Evolutionary conservation across 768 basidiomycete genomes (phyloP).

Genomic region (Lactifluus subvellereus): DNA sequence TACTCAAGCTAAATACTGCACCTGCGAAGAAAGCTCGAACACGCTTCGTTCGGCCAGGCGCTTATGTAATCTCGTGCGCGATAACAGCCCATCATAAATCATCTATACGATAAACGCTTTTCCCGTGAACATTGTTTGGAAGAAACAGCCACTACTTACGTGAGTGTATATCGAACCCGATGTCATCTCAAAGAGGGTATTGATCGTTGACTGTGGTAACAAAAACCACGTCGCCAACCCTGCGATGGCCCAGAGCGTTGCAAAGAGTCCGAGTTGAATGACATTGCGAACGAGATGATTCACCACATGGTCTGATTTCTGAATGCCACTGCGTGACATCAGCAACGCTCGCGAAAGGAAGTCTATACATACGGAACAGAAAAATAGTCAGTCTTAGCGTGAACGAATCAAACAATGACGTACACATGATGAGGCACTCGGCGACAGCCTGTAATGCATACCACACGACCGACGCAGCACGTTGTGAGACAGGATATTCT

Average conservation of each 20-base stretch:
- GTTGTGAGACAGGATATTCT: not conserved
- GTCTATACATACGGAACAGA: not conserved
- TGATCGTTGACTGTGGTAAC: not conserved
- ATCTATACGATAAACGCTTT: not conserved
- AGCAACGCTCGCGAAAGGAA: constrained; percentile 1
- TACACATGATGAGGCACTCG: constrained; percentile 5
- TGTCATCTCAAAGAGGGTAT: not conserved
- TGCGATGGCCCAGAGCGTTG: not conserved
- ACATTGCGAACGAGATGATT: not conserved
- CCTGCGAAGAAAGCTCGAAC: not conserved
- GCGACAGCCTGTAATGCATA: not conserved
- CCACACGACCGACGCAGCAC: not conserved
- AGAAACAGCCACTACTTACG: not conserved
- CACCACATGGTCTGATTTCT: not conserved
- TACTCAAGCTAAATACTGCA: not conserved
- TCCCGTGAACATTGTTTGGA: not conserved
- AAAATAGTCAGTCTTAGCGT: not conserved
- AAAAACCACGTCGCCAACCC: not conserved
- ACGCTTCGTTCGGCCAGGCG: not conserved
- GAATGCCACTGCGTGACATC: not conserved
- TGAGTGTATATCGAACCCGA: constrained; percentile 11
- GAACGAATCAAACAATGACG: not conserved
- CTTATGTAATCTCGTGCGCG: not conserved
- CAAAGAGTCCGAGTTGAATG: constrained; percentile 1
- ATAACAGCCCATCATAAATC: constrained; percentile 2